These are phyloP conservation scores for Russula ochroleuca DNA, from an alignment of 768 basidiomycete species.

Conservation along the genomic window DNA sequence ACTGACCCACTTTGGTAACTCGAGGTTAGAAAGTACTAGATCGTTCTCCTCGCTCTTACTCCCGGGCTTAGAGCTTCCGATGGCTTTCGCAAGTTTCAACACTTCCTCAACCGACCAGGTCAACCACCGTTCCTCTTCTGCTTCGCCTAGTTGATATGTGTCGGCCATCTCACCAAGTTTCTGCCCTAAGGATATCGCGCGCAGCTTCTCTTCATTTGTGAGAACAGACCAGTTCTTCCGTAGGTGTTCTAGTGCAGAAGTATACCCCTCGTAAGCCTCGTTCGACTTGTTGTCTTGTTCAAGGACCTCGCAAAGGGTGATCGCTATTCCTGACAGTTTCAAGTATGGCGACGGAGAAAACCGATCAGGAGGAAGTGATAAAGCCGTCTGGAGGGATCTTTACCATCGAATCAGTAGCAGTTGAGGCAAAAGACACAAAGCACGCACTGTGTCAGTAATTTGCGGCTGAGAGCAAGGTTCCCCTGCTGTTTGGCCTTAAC, in stretches of 20 bases:
- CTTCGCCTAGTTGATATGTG: conserved; percentile 34
- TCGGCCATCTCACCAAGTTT: conserved; percentile 44
- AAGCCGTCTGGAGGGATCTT: conserved; percentile 56
- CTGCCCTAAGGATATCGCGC: conserved; percentile 43
- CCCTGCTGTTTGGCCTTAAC: conserved; percentile 58
- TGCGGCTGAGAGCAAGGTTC: conserved; percentile 48
- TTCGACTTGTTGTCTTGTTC: conserved; percentile 39
- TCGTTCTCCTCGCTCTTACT: conserved; percentile 22
- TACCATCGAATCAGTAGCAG: not conserved
- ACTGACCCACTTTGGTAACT: conserved; percentile 56
- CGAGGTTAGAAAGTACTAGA: conserved; percentile 41
- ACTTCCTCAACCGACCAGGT: conserved; percentile 44
- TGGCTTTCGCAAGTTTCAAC: conserved; percentile 40
- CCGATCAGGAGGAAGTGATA: conserved; percentile 38
- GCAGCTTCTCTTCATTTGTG: conserved; percentile 39
- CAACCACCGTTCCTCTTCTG: conserved; percentile 43
- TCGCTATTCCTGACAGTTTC: conserved; percentile 64
- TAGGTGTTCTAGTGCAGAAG: conserved; percentile 33
- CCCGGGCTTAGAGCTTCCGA: conserved; percentile 8
- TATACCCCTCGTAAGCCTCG: conserved; percentile 31
- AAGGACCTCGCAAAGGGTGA: conserved; percentile 53
- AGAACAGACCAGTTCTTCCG: conserved; percentile 28
- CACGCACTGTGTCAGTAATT: conserved; percentile 52
- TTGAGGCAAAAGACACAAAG: not conserved
- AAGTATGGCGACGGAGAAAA: conserved; percentile 50